Percentiles rank a stretch among this genome's conserved stretches.
Evolutionary conservation across 192 early-diverging fungal genomes (phyloP).

Genomic region (Coemansia sp.): DNA sequence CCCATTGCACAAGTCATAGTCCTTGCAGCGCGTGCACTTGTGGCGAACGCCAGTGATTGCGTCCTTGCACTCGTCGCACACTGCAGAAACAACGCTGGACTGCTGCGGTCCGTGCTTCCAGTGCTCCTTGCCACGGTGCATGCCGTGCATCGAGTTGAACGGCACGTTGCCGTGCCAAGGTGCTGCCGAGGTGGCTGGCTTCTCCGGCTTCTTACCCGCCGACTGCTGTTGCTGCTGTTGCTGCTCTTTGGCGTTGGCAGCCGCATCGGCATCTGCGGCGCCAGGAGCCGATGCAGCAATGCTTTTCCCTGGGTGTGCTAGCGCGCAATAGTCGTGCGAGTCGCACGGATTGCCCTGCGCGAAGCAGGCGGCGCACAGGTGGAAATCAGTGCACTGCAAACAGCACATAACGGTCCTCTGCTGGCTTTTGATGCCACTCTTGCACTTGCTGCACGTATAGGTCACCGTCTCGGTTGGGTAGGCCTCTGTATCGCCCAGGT

Average conservation of each 20-base stretch:
- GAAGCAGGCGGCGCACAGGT: slow-evolving; percentile 28
- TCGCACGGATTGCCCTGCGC: slow-evolving; percentile 39
- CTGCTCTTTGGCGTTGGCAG: no score
- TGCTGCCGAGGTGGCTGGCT: no score
- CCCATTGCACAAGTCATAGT: slow-evolving; percentile 55
- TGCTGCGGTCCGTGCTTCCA: not conserved
- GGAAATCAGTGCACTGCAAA: slow-evolving; percentile 38
- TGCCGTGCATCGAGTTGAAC: not conserved
- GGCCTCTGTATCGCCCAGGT: slow-evolving; percentile 22
- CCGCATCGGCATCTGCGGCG: not conserved
- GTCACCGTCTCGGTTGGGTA: slow-evolving; percentile 9
- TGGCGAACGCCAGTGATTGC: slow-evolving; percentile 57
- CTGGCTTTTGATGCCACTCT: slow-evolving; percentile 8
- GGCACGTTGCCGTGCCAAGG: not conserved
- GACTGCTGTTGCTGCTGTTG: no score
- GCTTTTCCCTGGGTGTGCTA: slow-evolving; percentile 9
- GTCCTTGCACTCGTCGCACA: slow-evolving; percentile 59
- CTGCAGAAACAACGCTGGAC: slow-evolving; percentile 10
- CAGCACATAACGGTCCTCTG: slow-evolving; percentile 22
- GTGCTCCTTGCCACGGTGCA: slow-evolving; percentile 1
- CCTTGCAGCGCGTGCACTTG: slow-evolving; percentile 57
- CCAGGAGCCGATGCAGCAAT: slow-evolving; percentile 17
- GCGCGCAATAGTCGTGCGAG: slow-evolving; percentile 52
- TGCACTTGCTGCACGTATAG: slow-evolving; percentile 41
- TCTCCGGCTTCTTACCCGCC: no score